Percentiles rank a stretch among this genome's conserved stretches.
phyloP scores from a whole-genome alignment of 441 rosid genomes.

The Pelargonium australe region DNA sequence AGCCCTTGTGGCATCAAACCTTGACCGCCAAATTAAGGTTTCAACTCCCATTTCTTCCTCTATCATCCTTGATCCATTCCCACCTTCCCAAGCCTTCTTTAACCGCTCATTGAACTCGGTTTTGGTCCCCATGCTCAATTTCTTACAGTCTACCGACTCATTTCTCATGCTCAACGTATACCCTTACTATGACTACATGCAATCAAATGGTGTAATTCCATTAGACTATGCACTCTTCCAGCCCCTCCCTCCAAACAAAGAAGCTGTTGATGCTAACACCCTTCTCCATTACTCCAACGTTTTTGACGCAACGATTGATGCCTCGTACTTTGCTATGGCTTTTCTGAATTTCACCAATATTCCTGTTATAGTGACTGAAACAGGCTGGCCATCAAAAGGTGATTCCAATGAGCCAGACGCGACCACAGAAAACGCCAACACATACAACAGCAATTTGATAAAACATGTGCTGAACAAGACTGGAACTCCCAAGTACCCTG shows the following conservation, averaged over 20 bases:
- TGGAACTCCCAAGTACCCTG: conserved; percentile 19
- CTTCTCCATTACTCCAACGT: conserved; percentile 19
- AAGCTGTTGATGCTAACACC: conserved; percentile 19
- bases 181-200: conserved; percentile 21
- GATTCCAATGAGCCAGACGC: conserved; percentile 11
- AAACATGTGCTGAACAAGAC: conserved; percentile 11
- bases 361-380: conserved; percentile 19
- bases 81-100: conserved; percentile 20
- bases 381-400: conserved; percentile 18
- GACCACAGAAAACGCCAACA: conserved; percentile 12
- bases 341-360: conserved; percentile 17
- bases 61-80: conserved; percentile 15
- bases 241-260: conserved; percentile 18
- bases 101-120: conserved; percentile 17
- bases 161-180: conserved; percentile 17
- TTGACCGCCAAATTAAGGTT: conserved; percentile 19
- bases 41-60: conserved; percentile 19
- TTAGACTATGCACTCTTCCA: conserved; percentile 17
- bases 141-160: conserved; percentile 15
- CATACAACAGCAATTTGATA: conserved; percentile 13
- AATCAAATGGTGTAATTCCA: conserved; percentile 15
- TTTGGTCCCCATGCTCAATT: conserved; percentile 17
- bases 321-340: conserved; percentile 18
- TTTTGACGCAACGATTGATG: conserved; percentile 13
- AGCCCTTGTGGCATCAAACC: conserved; percentile 17